Base-by-base conservation (phyloP, 768 basidiomycete species). In the Cyclocybe cylindracea region DNA sequence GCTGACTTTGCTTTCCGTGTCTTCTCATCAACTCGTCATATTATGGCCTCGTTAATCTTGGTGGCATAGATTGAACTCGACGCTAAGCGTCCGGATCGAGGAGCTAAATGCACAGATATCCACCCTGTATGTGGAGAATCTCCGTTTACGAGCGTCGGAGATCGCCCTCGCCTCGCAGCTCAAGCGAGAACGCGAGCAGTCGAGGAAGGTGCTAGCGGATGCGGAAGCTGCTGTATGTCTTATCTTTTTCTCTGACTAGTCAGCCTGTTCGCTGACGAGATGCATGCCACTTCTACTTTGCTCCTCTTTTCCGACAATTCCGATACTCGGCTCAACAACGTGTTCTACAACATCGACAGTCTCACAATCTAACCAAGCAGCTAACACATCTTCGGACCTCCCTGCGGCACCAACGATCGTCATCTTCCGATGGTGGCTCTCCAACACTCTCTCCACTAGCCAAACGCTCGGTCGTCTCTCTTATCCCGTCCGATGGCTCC, bases 21-120 rank as follows among this genome's bases (percentile, higher is more conserved):
- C 24, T 24, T 24, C 24, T 24, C 24, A 24, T 24, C 24, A 24
- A 24, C 24, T 5, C 24, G 24, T 24, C 24, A 24, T 24, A 24
- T 24, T 24, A 24, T 24, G 24, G 24, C 24, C 24, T 47, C 46
- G 19, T 9, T 39, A 45, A 10, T 16, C 9, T 33, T 29, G 24
- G 24, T 24, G 24, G 24, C 29, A 6, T 59, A 92, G 90, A 66
- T 84, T 92, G 56, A 93, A 93, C 72, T 90, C 90, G 39, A 91
- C 88, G 13, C 77, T 93, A 55, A 91, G 89, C 69, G 77, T 89
- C 55, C 85, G 89, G 42, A 85, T 92, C 62, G 89, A 93, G 67
- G 90, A 92, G 65, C 80, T 92, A 49, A 89, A 91, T 65, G 78
- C 84, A 35, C 87, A 92, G 70, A 86, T 93, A 69, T 86, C 89